phyloP scores from a whole-genome alignment of 2,329 filamentous ascomycete species.

The Colletotrichum sidae region DNA sequence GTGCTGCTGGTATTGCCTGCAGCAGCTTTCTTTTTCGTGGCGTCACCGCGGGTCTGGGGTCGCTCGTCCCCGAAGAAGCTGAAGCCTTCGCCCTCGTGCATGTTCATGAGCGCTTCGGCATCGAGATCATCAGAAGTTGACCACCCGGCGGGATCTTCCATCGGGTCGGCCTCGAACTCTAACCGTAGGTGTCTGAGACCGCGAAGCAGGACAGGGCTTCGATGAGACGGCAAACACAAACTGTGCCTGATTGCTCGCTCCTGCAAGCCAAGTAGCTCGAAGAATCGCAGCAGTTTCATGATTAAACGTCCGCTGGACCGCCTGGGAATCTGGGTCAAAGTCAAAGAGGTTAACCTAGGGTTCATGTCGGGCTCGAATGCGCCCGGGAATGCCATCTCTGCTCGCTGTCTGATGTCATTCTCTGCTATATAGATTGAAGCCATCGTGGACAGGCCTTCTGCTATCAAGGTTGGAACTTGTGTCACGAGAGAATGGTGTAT shows the following conservation, averaged over 20 bases:
- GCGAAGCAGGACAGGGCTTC: constrained; percentile 56
- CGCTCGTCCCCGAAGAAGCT: constrained; percentile 57
- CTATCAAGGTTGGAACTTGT: constrained; percentile 58
- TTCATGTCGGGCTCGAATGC: constrained; percentile 67
- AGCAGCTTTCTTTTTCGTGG: constrained; percentile 29
- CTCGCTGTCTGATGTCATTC: constrained; percentile 54
- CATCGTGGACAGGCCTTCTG: constrained; percentile 50
- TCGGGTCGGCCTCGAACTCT: constrained; percentile 62
- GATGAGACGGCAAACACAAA: constrained; percentile 41
- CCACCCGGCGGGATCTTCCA: constrained; percentile 48
- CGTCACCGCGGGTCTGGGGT: constrained; percentile 7
- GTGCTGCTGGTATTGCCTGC: constrained; percentile 8
- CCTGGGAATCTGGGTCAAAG: constrained; percentile 65
- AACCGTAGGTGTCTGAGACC: constrained; percentile 67
- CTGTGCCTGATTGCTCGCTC: constrained; percentile 57
- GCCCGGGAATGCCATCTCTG: constrained; percentile 59
- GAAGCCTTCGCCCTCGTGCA: constrained; percentile 51
- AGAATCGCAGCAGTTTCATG: constrained; percentile 58
- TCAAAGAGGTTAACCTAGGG: constrained; percentile 63
- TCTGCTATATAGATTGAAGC: constrained; percentile 58
- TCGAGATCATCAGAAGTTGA: constrained; percentile 51
- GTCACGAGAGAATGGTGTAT: constrained; percentile 73
- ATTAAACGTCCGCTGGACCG: constrained; percentile 63
- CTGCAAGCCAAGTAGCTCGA: constrained; percentile 60
- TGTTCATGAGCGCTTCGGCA: constrained; percentile 55